These are phyloP conservation scores for Arabidopsis suecica DNA, from an alignment of 345 rosid species.

Conservation along the genomic window DNA sequence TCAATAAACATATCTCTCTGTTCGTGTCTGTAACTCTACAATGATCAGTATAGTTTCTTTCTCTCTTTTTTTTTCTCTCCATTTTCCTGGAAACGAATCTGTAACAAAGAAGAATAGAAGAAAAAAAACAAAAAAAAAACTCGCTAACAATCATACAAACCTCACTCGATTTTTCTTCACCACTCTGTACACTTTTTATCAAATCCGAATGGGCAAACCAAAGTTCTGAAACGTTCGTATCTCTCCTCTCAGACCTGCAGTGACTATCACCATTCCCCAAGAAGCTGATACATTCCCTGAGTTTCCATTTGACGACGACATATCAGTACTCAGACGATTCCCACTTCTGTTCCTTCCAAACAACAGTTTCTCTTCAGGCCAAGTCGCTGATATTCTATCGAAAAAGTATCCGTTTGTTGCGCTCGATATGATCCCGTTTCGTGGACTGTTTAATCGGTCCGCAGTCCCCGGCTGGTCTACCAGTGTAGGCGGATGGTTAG, in stretches of 20 bases:
- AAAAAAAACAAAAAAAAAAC: conserved; percentile 48
- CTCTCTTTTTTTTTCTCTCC: conserved; percentile 14
- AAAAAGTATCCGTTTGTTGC: conserved; percentile 83
- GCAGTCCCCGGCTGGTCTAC: conserved; percentile 58
- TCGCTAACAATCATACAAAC: conserved; percentile 64
- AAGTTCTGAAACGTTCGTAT: conserved; percentile 88
- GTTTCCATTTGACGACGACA: conserved; percentile 53
- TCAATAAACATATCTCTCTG: conserved; percentile 44
- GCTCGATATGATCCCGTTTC: conserved; percentile 78
- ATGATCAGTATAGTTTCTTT: conserved; percentile 35
- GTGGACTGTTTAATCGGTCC: conserved; percentile 58
- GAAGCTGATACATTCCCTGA: conserved; percentile 59
- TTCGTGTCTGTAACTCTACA: conserved; percentile 42
- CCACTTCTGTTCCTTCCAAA: conserved; percentile 56
- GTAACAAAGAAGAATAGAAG: conserved; percentile 48
- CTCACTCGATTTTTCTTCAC: conserved; percentile 54
- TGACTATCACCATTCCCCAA: conserved; percentile 88
- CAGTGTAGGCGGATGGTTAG: conserved; percentile 85
- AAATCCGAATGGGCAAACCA: conserved; percentile 78
- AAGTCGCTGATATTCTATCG: conserved; percentile 87
- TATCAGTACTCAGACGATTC: conserved; percentile 61
- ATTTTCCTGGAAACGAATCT: conserved; percentile 35
- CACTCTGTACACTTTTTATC: conserved; percentile 41
- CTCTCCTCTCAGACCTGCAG: conserved; percentile 88
- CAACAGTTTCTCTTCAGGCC: conserved; percentile 87